phyloP scores from a whole-genome alignment of 768 basidiomycete genomes.

The Tylopilus vinaceipallidus region DNA sequence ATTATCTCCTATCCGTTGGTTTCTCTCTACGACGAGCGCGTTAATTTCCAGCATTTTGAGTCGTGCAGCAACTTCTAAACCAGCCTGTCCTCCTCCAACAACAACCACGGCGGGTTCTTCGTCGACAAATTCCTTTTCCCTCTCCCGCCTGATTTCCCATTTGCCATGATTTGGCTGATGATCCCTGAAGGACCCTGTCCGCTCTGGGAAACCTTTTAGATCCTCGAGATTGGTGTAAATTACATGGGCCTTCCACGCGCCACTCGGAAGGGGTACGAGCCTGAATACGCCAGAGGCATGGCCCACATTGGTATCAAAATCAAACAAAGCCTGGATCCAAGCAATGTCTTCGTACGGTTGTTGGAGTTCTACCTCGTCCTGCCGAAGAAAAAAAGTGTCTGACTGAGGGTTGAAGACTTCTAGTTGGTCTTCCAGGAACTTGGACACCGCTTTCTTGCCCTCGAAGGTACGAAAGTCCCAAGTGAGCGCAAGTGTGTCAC shows the following conservation, averaged over 20 bases:
- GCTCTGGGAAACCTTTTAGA: constrained; percentile 45
- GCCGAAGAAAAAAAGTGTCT: constrained; percentile 23
- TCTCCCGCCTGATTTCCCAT: constrained; percentile 29
- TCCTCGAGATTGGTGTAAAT: constrained; percentile 52
- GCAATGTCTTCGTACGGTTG: constrained; percentile 35
- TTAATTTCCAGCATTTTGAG: constrained; percentile 34
- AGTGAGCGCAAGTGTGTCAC: constrained; percentile 60
- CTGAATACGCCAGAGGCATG: constrained; percentile 44
- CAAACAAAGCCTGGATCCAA: constrained; percentile 45
- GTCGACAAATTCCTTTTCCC: constrained; percentile 32
- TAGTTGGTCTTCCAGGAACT: constrained; percentile 50
- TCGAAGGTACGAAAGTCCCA: constrained; percentile 63
- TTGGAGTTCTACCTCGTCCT: constrained; percentile 20
- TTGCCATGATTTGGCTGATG: constrained; percentile 35
- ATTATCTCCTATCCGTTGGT: constrained; percentile 30
- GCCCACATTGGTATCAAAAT: constrained; percentile 43
- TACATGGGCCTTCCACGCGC: constrained; percentile 47
- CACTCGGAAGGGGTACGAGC: constrained; percentile 41
- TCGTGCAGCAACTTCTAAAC: constrained; percentile 56
- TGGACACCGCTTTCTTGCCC: constrained; percentile 37
- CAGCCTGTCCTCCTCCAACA: constrained; percentile 51
- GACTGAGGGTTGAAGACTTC: constrained; percentile 15
- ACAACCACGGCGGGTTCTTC: constrained; percentile 52
- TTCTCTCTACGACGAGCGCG: constrained; percentile 24
- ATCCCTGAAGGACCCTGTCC: constrained; percentile 44